phyloP scores from a whole-genome alignment of 2,329 filamentous ascomycete species.

The Epichloe sylvatica region DNA sequence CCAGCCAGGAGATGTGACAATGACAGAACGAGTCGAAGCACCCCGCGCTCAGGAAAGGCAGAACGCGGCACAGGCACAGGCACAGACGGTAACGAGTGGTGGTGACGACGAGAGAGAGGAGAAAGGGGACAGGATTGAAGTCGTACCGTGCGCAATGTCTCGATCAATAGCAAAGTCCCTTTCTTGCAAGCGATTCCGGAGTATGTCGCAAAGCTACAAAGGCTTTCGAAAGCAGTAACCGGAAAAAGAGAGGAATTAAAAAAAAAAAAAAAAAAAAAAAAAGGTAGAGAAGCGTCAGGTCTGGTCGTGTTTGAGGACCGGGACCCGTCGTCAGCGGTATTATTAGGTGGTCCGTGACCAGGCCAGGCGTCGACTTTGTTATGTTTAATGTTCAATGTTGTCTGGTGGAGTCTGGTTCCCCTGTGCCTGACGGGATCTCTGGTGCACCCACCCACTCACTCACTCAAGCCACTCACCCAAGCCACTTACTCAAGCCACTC shows the following conservation, averaged over 20 bases:
- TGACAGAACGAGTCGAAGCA: background rate
- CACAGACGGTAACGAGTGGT: background rate
- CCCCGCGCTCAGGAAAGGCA: background rate
- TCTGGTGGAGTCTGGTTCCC: no score
- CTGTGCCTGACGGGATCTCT: no score
- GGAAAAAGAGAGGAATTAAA: background rate
- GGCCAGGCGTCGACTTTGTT: background rate
- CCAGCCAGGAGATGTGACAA: constrained; percentile 9
- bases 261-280: background rate
- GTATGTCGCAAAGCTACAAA: constrained; percentile 11
- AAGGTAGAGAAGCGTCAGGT: background rate
- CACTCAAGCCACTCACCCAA: no score
- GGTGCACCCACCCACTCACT: background rate
- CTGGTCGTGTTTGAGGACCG: background rate
- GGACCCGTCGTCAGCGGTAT: background rate
- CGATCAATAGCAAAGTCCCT: constrained; percentile 23
- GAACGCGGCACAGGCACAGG: background rate
- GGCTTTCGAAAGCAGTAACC: background rate
- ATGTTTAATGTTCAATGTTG: no score
- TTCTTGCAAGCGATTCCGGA: constrained; percentile 19
- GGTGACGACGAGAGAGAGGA: background rate
- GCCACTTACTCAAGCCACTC: no score
- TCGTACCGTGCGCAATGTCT: constrained; percentile 11
- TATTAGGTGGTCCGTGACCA: background rate
- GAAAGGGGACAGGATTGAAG: background rate